A percentile compares a stretch with the other conserved stretches of the same genome.
Evolutionary conservation across 306 rosid species (phyloP).

Genomic region (Quercus wislizeni): DNA sequence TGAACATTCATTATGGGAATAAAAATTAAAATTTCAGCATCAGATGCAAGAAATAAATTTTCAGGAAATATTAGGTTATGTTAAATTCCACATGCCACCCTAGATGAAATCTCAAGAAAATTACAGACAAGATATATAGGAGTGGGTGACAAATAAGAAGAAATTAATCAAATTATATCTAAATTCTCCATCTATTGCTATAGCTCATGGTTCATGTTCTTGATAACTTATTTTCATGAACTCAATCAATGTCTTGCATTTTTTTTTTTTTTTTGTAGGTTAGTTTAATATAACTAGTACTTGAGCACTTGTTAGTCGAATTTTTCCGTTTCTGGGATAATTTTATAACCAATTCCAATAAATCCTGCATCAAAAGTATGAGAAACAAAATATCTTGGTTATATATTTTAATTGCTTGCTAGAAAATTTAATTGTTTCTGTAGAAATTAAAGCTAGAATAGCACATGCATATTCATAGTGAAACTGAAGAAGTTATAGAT

Average conservation of each 20-base stretch:
- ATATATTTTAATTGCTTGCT: background rate
- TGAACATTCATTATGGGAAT: background rate
- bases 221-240: background rate
- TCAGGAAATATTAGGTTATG: background rate
- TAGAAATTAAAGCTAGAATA: constrained; percentile 30
- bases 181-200: background rate
- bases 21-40: constrained; percentile 3
- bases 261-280: too few species aligned
- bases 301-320: background rate
- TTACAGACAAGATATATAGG: background rate
- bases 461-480: constrained; percentile 34
- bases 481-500: constrained; percentile 20
- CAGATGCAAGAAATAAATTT: constrained; percentile 11
- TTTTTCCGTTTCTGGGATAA: background rate
- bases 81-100: background rate
- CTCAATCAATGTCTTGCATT: background rate
- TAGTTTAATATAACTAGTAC: background rate
- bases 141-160: background rate
- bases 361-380: too few species aligned
- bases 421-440: constrained; percentile 26
- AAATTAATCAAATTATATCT: background rate
- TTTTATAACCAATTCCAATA: background rate
- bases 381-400: too few species aligned
- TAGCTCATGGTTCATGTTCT: background rate
- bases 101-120: background rate